Conservation (phyloP, 768 basidiomycete species). For the Kwoniella botswanensis region DNA sequence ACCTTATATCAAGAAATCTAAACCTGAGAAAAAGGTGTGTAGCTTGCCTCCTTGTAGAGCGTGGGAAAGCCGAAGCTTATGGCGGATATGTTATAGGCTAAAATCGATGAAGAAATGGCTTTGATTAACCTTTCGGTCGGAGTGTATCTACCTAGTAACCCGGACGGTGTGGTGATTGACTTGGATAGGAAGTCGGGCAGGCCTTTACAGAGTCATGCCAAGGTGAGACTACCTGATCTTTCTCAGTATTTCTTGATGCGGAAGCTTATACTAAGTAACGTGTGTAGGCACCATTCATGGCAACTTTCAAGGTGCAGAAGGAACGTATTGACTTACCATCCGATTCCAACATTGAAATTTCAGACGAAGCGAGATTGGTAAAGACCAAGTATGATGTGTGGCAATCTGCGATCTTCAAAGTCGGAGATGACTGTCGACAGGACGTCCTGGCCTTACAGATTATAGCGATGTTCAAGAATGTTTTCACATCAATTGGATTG, state of each 20-base stretch:
- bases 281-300: slow-evolving; percentile 97
- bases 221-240: slow-evolving; percentile 63
- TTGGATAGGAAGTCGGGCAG: slow-evolving; percentile 95
- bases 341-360: slow-evolving; percentile 75
- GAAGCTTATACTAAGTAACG: neutral
- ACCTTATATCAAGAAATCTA: slow-evolving; percentile 91
- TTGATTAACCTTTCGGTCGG: slow-evolving; percentile 92
- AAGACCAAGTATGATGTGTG: slow-evolving; percentile 75
- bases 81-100: slow-evolving; percentile 67
- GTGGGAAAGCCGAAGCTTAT: slow-evolving; percentile 4
- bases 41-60: neutral
- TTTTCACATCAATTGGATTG: slow-evolving; percentile 85
- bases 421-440: slow-evolving; percentile 98
- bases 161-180: slow-evolving; percentile 94
- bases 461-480: slow-evolving; percentile 99
- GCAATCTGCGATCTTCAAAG: slow-evolving; percentile 99
- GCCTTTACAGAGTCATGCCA: slow-evolving; percentile 95
- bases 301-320: slow-evolving; percentile 97
- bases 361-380: slow-evolving; percentile 53
- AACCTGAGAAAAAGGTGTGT: slow-evolving; percentile 92
- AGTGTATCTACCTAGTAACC: slow-evolving; percentile 96
- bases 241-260: neutral
- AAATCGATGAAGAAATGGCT: slow-evolving; percentile 99
- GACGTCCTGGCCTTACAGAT: slow-evolving; percentile 96
- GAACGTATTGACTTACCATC: slow-evolving; percentile 71